These are phyloP conservation scores for Coniochaeta sp. DNA, from an alignment of 2,329 filamentous ascomycete species.

Conservation along the genomic window DNA sequence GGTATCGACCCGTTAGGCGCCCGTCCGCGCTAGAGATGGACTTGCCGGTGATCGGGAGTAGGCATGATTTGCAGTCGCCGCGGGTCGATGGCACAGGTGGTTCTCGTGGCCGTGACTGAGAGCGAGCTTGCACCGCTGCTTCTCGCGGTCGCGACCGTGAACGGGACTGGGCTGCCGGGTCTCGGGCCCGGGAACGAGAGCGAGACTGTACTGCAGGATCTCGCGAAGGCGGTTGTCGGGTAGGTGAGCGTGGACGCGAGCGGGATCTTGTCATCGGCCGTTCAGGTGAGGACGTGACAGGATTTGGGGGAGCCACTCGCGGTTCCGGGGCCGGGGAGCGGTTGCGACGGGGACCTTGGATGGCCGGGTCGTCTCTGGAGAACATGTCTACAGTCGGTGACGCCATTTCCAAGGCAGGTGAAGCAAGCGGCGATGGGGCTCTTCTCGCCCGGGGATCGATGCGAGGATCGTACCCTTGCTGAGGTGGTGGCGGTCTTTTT, in stretches of 20 bases:
- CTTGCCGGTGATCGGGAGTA: constrained; percentile 73
- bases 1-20: constrained; percentile 83
- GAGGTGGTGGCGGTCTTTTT: constrained; percentile 12
- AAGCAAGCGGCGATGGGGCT: constrained; percentile 16
- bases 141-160: neutral
- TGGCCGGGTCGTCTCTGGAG: constrained; percentile 1
- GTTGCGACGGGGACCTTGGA: neutral
- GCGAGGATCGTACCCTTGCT: constrained; percentile 23
- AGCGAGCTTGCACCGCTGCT: neutral
- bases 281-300: neutral
- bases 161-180: neutral
- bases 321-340: neutral
- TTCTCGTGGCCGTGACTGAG: constrained; percentile 4
- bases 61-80: constrained; percentile 78
- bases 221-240: neutral
- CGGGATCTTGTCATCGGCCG: neutral
- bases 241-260: neutral
- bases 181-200: neutral
- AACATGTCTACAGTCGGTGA: neutral
- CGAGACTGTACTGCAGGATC: constrained; percentile 2
- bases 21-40: constrained; percentile 92
- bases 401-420: constrained; percentile 9
- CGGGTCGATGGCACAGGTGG: constrained; percentile 28
- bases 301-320: neutral
- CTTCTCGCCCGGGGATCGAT: constrained; percentile 22